A percentile compares a stretch with the other conserved stretches of the same genome.
These are phyloP conservation scores for Neurospora sp. DNA, from an alignment of 495 filamentous ascomycete genomes.

Conservation along the genomic window DNA sequence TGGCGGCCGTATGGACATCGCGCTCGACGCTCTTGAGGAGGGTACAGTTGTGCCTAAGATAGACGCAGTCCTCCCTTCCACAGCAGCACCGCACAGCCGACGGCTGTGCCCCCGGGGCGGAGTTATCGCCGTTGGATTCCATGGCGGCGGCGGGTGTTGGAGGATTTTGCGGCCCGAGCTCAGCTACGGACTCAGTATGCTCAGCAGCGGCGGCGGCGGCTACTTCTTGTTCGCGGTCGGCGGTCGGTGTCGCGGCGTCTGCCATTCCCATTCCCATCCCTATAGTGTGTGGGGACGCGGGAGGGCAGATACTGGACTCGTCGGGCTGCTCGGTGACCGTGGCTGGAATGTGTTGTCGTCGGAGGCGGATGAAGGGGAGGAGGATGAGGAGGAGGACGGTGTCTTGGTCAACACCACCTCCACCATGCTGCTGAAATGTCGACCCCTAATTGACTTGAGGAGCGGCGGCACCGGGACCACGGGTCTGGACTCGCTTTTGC, in stretches of 20 bases:
- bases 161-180: background rate
- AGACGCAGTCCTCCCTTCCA: slow-evolving; percentile 68
- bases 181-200: background rate
- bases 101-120: slow-evolving; percentile 4
- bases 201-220: background rate
- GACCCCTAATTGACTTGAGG: background rate
- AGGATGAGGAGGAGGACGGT: background rate
- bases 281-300: background rate
- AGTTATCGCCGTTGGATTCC: slow-evolving; percentile 9
- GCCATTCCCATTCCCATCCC: slow-evolving; percentile 15
- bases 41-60: slow-evolving; percentile 66
- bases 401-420: background rate
- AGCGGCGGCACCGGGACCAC: background rate
- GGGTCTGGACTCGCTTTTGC: background rate
- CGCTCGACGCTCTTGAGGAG: slow-evolving; percentile 73
- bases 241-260: slow-evolving; percentile 1
- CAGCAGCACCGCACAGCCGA: slow-evolving; percentile 60
- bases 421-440: background rate
- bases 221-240: background rate
- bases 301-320: background rate
- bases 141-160: background rate
- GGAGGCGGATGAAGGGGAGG: background rate
- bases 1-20: slow-evolving; percentile 74
- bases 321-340: background rate
- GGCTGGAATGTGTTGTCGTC: background rate